Evolutionary conservation across 495 filamentous ascomycete species (phyloP).

Genomic region (Aspergillus bridgeri): DNA sequence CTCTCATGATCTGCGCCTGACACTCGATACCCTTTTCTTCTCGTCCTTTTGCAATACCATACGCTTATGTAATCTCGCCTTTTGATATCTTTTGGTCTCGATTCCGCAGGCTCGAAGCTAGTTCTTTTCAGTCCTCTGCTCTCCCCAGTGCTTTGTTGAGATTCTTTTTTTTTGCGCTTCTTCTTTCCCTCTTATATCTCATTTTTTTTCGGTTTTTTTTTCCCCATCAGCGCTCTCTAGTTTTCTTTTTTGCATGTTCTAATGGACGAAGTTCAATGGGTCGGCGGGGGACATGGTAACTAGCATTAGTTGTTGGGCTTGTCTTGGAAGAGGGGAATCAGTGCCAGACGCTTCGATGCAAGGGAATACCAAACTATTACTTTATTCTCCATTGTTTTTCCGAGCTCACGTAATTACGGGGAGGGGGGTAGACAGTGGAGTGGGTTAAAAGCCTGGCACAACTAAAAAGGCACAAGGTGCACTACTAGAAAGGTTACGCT

Average conservation of each 20-base stretch:
- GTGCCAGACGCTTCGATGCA: too few species aligned
- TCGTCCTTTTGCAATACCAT: neutral
- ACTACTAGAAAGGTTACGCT: neutral
- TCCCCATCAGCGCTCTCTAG: neutral
- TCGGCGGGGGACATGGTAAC: neutral
- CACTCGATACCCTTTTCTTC: conserved; percentile 25
- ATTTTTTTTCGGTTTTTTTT: neutral
- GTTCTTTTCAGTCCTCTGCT: conserved; percentile 7
- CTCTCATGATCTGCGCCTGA: conserved; percentile 14
- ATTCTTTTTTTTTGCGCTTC: neutral
- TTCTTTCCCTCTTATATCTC: neutral
- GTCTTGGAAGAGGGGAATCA: neutral
- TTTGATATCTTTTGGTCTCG: conserved; percentile 3
- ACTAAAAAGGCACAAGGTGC: too few species aligned
- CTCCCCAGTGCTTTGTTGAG: neutral
- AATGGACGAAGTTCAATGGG: neutral
- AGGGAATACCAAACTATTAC: too few species aligned
- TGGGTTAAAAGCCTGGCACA: too few species aligned
- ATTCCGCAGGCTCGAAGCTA: conserved; percentile 33
- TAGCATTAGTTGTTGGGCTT: neutral
- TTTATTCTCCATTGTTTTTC: too few species aligned
- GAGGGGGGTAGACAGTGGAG: too few species aligned
- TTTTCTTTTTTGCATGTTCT: neutral
- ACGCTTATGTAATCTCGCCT: conserved; percentile 4
- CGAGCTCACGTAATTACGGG: too few species aligned